Percentiles rank a stretch among this genome's conserved stretches.
phyloP scores from a whole-genome alignment of 2,329 filamentous ascomycete species.

The Ophiostoma australiae region DNA sequence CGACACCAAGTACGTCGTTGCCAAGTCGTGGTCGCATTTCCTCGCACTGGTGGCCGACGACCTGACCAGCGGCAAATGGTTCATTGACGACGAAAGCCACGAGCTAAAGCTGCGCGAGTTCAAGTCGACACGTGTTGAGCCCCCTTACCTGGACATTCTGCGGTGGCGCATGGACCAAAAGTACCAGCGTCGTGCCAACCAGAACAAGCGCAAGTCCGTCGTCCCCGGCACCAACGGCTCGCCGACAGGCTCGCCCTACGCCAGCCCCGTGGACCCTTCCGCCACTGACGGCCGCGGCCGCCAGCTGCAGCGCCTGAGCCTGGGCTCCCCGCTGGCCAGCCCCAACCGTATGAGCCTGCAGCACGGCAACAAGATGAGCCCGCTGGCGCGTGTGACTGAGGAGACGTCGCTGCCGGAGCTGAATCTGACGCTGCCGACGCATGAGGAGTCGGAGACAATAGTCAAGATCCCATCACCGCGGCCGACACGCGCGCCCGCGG shows the following conservation, averaged over 20 bases:
- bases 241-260: constrained; percentile 57
- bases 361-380: constrained; percentile 63
- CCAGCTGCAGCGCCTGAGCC: constrained; percentile 64
- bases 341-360: constrained; percentile 55
- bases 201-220: constrained; percentile 49
- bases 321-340: constrained; percentile 58
- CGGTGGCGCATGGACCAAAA: constrained; percentile 96
- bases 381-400: constrained; percentile 69
- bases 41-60: constrained; percentile 86
- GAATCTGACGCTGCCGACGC: constrained; percentile 32
- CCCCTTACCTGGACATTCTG: constrained; percentile 88
- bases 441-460: constrained; percentile 46
- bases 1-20: constrained; percentile 95
- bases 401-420: constrained; percentile 47
- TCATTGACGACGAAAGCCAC: constrained; percentile 83
- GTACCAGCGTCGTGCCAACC: constrained; percentile 61
- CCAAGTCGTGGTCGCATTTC: constrained; percentile 85
- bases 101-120: constrained; percentile 93
- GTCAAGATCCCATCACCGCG: constrained; percentile 47
- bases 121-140: constrained; percentile 82
- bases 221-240: constrained; percentile 40
- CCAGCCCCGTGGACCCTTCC: constrained; percentile 53
- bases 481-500: background rate
- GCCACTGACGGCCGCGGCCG: constrained; percentile 60
- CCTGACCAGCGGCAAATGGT: constrained; percentile 81